Base-by-base conservation (phyloP, 148 eudicot species). In the Chenopodium suecicum region DNA sequence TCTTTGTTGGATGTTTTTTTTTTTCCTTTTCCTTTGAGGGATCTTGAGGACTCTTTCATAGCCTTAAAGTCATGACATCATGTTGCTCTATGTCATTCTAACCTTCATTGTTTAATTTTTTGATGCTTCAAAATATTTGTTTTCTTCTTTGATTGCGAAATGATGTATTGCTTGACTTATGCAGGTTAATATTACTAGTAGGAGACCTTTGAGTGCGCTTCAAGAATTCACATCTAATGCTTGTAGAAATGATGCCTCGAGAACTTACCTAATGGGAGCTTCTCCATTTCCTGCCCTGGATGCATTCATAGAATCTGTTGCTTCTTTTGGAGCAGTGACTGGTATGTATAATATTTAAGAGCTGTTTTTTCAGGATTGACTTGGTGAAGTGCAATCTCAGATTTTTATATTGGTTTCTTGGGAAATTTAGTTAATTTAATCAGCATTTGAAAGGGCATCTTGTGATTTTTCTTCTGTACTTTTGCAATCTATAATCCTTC, bases 231-330 rank as follows among this genome's bases (percentile, higher is more conserved):
- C 85, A 47, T 80, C 84, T 73, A 86, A 82, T 75, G 80, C 89
- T 82, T 79, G 88, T 76, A 73, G 81, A 84, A 85, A 84, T 76
- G 94, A 92, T 63, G 85, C 74, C 80, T 89, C 94, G 77, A 83
- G 81, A 71, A 85, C 95, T 76, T 96, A 86, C 81, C 86, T 88
- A 73, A 86, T 87, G 87, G 98, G 97, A 73, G 88, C 90, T 81
- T 96, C 99, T 72, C 99, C 97, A 32, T 96, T 94, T 85, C 97
- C 98, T 74, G 87, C 88, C 75, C 74, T 96, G 84, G 99, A 96
- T 78, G 84, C 85, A 52, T 96, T 96, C 81, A 87, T 96, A 50
- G 93, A 90, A 84, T 91, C 90, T 78, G 81, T 92, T 83, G 97
- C 91, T 44, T 84, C 97, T 58, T 78, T 80, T 67, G 97, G 95